Evolutionary conservation across 371 early-diverging fungal species (phyloP).

Genomic region (Syncephalis plumigaleata): DNA sequence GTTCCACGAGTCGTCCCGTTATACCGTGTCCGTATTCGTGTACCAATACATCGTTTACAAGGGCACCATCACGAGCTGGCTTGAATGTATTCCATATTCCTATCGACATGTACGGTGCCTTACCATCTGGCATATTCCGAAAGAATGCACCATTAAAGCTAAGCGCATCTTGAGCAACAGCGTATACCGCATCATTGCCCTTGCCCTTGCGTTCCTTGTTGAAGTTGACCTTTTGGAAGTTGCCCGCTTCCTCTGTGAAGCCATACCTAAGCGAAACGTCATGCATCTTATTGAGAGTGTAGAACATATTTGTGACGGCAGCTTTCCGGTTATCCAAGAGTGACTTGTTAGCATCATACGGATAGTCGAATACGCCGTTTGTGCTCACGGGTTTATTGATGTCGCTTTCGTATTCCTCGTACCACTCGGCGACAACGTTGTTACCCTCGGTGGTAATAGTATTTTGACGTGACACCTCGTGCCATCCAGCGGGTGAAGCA

Average conservation of each 20-base stretch:
- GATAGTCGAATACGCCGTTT: conserved; percentile 53
- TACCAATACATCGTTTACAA: conserved; percentile 79
- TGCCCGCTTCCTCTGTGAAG: too few relatives aligned
- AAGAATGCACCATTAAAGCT: conserved; percentile 78
- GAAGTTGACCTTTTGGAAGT: too few relatives aligned
- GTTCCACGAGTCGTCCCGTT: conserved; percentile 61
- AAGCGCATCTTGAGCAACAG: conserved; percentile 87
- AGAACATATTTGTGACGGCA: conserved; percentile 82
- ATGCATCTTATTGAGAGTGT: conserved; percentile 60
- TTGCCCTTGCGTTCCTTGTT: conserved; percentile 31
- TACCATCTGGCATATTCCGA: conserved; percentile 90
- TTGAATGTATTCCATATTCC: conserved; percentile 60
- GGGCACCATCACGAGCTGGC: conserved; percentile 78
- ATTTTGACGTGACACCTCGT: conserved; percentile 29
- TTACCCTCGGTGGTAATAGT: conserved; percentile 62
- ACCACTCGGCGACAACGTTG: conserved; percentile 62
- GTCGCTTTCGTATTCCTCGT: conserved; percentile 38
- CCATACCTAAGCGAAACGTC: too few relatives aligned
- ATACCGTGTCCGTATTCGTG: conserved; percentile 90
- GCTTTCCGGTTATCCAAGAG: conserved; percentile 65
- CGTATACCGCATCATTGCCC: conserved; percentile 73
- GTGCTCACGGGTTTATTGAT: conserved; percentile 50
- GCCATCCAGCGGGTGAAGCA: conserved; percentile 71
- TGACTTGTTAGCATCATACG: conserved; percentile 37
- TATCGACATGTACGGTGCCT: conserved; percentile 80